Base-by-base conservation (phyloP, 306 rosid genomes). In the Pyrus bretschneideri region DNA sequence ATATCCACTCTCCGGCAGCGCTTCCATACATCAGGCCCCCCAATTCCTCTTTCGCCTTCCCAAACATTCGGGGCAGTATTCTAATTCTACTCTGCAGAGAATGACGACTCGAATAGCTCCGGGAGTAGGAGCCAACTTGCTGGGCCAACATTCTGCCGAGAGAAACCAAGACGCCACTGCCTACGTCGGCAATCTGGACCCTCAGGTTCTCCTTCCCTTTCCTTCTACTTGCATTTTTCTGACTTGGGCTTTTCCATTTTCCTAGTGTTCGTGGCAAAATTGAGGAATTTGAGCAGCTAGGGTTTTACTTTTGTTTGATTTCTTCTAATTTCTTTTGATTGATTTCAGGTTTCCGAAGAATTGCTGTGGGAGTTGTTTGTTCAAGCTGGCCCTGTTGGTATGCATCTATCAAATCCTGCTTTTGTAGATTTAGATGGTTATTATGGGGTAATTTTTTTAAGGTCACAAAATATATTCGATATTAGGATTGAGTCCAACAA, bases 81-180 rank as follows among this genome's bases (percentile, higher is more conserved):
- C 23, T 54, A 54, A 54, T 54, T 54, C 23, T 18, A 55, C 60
- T 2, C 4, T 21, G 25, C 75, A 17, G 74, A 15, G 46, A 19
- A 96, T 92, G 99, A 96, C 99, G 71, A 92, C 99, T 54, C 91
- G 96, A 76, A 92, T 96, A 17, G 99, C 99, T 2, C 99, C 98
- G 0, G 99, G 99, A 30, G 99, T 96, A 0, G 99, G 98, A 76
- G 99, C 98, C 27, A 96, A 96, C 89, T 78, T 92, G 69, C 90
- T 86, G 9, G 89, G 89, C 51, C 89, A 86, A 51, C 99, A 92
- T 81, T 84, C 99, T 1, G 96, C 98, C 9, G 98, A 91, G 97
- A 78, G 99, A 74, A 96, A 96, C 70, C 99, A 96, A 83, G 99
- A 96, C 72, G 99, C 99, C 60, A 96, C 99, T 9, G 98, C 99